These are phyloP conservation scores for Xylaria sp. DNA, from an alignment of 2,329 filamentous ascomycete species.

Conservation along the genomic window DNA sequence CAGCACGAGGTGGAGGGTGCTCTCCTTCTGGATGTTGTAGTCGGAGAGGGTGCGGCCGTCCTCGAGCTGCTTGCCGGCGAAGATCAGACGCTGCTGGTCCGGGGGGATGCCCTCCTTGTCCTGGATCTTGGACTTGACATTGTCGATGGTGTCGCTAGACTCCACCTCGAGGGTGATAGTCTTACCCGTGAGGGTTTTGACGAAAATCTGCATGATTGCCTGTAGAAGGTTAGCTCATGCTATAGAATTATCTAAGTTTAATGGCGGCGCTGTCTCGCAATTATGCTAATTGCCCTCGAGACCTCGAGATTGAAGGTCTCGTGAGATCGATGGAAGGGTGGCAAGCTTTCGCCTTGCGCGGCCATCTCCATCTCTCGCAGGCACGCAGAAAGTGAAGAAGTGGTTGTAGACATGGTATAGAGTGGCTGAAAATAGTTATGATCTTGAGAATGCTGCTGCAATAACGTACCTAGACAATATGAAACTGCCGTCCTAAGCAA, in stretches of 20 bases:
- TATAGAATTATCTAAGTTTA: background rate
- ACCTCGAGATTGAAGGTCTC: background rate
- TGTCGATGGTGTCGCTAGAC: conserved; percentile 99
- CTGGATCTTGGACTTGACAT: conserved; percentile 98
- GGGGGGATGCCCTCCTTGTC: conserved; percentile 99
- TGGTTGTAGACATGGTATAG: background rate
- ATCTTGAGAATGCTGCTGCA: background rate
- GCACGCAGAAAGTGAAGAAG: background rate
- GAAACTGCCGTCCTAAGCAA: conserved; percentile 72
- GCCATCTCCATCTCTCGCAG: background rate
- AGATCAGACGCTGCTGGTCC: conserved; percentile 99
- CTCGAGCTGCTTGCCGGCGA: conserved; percentile 99
- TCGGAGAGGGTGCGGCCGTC: conserved; percentile 98
- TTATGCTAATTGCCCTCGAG: background rate
- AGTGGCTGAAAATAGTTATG: background rate
- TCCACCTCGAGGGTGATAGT: conserved; percentile 99
- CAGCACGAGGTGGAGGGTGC: conserved; percentile 96
- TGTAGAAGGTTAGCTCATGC: conserved; percentile 52
- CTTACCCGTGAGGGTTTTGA: conserved; percentile 96
- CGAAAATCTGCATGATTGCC: conserved; percentile 82
- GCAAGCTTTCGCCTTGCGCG: background rate
- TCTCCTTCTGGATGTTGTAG: conserved; percentile 99
- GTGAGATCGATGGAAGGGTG: conserved; percentile 10
- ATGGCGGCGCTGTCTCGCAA: background rate
- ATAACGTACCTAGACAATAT: conserved; percentile 71